Conservation (phyloP, 768 basidiomycete species). For the Boletus subparvulus region DNA sequence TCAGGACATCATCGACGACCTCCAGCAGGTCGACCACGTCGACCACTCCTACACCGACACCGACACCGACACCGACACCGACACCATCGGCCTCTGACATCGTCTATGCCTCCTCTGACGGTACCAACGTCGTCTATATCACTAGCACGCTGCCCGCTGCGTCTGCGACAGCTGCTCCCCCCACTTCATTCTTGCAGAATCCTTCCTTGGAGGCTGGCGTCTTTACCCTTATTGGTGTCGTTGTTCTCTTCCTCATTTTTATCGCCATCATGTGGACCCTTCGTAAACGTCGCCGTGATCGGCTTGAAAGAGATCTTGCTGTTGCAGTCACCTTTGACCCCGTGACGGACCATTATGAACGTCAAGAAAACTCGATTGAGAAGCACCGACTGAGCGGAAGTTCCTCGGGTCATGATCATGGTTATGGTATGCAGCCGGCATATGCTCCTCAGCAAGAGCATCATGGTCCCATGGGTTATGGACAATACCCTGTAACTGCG, state of each 20-base stretch:
- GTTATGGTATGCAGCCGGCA: constrained; percentile 15
- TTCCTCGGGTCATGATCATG: constrained; percentile 26
- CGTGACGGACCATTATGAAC: constrained; percentile 28
- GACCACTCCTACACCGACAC: neutral
- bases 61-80: constrained; percentile 13
- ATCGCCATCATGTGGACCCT: constrained; percentile 45
- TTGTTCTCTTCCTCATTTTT: constrained; percentile 47
- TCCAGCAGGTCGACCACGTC: constrained; percentile 11
- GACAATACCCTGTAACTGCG: constrained; percentile 17
- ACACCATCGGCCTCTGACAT: constrained; percentile 19
- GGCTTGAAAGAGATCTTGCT: constrained; percentile 33
- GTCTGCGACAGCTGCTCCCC: constrained; percentile 19
- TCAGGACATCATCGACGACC: constrained; percentile 13
- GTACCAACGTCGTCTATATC: constrained; percentile 30
- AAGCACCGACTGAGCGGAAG: constrained; percentile 26
- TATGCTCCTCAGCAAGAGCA: constrained; percentile 25
- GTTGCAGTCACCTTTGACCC: constrained; percentile 57
- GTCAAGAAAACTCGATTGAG: constrained; percentile 15
- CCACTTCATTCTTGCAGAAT: constrained; percentile 58
- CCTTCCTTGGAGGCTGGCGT: constrained; percentile 62
- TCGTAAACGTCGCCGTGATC: constrained; percentile 47
- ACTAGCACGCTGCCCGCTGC: constrained; percentile 31
- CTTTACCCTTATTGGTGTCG: constrained; percentile 52
- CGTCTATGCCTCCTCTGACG: constrained; percentile 26
- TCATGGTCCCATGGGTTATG: constrained; percentile 18